These are phyloP conservation scores for Cytospora piceae DNA, from an alignment of 2,329 filamentous ascomycete species.

Conservation along the genomic window DNA sequence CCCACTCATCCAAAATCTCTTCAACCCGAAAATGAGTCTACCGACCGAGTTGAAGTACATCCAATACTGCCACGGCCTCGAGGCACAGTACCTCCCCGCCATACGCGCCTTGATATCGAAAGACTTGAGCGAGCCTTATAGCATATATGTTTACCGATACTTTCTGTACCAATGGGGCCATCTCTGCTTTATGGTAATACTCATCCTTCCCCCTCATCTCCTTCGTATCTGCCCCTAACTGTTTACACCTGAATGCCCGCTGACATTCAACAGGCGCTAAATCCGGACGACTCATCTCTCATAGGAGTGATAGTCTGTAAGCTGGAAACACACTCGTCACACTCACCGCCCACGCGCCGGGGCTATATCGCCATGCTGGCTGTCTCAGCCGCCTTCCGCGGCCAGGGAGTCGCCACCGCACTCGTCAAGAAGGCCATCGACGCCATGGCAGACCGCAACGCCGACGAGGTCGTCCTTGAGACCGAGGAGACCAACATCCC, in stretches of 20 bases:
- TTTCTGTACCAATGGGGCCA: conserved; percentile 98
- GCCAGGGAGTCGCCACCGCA: conserved; percentile 83
- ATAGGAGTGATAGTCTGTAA: conserved; percentile 95
- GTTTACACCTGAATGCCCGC: conserved; percentile 10
- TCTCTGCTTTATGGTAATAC: conserved; percentile 88
- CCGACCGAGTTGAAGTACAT: conserved; percentile 59
- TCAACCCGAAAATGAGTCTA: conserved; percentile 34
- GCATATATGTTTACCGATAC: conserved; percentile 98
- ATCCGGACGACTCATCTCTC: conserved; percentile 65
- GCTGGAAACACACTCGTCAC: conserved; percentile 84
- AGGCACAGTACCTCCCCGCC: conserved; percentile 72
- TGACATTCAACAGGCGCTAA: conserved; percentile 53
- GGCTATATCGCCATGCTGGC: conserved; percentile 99
- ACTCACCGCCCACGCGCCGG: conserved; percentile 72
- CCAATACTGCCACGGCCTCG: conserved; percentile 65
- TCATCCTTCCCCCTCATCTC: background rate
- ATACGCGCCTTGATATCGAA: conserved; percentile 94
- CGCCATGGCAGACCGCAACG: conserved; percentile 80
- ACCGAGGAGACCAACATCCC: conserved; percentile 92
- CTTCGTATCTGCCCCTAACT: conserved; percentile 3
- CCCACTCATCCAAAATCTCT: conserved; percentile 19
- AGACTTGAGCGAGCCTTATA: conserved; percentile 96
- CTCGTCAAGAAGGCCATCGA: conserved; percentile 91
- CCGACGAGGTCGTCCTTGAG: conserved; percentile 94
- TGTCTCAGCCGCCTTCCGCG: conserved; percentile 78